Conservation (phyloP, 2,329 filamentous ascomycete species). For the Magnaporthales sp. region DNA sequence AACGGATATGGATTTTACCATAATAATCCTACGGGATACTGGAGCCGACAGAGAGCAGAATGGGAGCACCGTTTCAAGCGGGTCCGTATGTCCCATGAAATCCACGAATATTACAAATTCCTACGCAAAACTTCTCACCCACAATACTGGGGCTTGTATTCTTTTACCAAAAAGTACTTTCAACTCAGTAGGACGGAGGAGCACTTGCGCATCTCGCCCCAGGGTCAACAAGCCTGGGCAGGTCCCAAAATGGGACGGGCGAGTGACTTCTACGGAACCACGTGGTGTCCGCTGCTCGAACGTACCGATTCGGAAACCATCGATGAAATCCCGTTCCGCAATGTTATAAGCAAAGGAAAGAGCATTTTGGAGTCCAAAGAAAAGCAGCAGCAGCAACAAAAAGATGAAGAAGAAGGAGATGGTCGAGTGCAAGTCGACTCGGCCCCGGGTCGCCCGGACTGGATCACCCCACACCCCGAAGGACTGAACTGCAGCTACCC, state of each 20-base stretch:
- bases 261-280: not conserved
- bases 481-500: not conserved
- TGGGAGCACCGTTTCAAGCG: constrained; percentile 1
- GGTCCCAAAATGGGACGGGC: not conserved
- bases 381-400: not conserved
- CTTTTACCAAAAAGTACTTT: not conserved
- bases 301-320: too few species aligned
- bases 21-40: not conserved
- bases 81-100: not conserved
- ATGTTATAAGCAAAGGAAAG: not conserved
- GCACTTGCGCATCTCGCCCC: not conserved
- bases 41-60: not conserved
- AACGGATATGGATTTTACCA: not conserved
- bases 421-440: not conserved
- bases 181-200: not conserved
- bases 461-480: not conserved
- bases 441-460: not conserved
- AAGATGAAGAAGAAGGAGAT: not conserved
- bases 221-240: not conserved
- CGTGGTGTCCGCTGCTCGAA: not conserved
- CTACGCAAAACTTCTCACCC: not conserved
- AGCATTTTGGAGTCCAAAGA: not conserved
- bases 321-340: not conserved
- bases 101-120: not conserved
- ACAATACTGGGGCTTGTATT: not conserved